Conservation (phyloP, 2,329 filamentous ascomycete species). For the Paracorniculantispora psalliotae region DNA sequence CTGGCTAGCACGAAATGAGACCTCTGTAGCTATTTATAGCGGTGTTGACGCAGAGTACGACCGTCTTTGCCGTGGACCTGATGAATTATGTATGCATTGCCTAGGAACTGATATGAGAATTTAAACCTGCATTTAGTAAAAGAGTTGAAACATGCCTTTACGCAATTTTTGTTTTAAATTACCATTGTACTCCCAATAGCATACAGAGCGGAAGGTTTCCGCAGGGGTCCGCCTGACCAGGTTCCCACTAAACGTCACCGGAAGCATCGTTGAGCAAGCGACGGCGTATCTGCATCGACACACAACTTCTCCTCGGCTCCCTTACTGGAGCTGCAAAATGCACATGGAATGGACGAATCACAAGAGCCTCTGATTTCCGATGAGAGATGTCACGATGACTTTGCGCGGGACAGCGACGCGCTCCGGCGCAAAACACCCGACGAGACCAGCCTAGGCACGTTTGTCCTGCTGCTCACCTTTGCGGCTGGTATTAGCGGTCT, state of each 20-base stretch:
- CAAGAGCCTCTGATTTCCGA: slow-evolving; percentile 35
- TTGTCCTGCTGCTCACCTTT: slow-evolving; percentile 58
- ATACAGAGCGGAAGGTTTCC: too few species aligned
- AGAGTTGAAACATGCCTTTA: too few species aligned
- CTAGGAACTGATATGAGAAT: too few species aligned
- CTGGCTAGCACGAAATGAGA: slow-evolving; percentile 21
- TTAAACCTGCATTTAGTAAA: too few species aligned
- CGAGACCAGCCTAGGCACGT: slow-evolving; percentile 37
- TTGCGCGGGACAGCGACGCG: slow-evolving; percentile 24
- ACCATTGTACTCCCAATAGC: too few species aligned
- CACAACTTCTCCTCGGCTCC: neutral
- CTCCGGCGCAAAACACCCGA: slow-evolving; percentile 25
- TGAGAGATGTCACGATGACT: slow-evolving; percentile 25
- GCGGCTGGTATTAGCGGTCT: slow-evolving; percentile 63
- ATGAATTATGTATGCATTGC: too few species aligned
- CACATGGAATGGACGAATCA: slow-evolving; percentile 28
- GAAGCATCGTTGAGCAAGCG: neutral
- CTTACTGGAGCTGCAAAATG: slow-evolving; percentile 1
- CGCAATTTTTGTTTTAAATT: too few species aligned
- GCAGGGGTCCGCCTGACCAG: neutral
- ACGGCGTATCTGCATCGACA: neutral
- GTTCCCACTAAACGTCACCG: neutral
- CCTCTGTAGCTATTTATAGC: neutral
- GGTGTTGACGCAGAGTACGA: too few species aligned
- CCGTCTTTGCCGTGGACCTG: too few species aligned